Base-by-base conservation (phyloP, 2,329 filamentous ascomycete genomes). In the Cordyceps farinosa region DNA sequence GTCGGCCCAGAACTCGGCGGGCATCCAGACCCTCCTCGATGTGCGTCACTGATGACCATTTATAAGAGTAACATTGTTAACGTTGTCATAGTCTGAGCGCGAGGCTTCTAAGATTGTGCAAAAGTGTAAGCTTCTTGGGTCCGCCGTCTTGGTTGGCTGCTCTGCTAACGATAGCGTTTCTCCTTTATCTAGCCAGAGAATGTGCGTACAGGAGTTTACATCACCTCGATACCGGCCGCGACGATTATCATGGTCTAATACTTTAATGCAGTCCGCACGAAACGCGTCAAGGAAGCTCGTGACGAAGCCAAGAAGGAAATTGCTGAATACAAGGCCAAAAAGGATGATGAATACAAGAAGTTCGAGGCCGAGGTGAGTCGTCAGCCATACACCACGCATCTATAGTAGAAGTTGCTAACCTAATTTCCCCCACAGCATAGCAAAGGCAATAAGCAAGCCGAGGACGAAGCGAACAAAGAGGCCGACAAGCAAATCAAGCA, bases 21-120 rank as follows among this genome's bases (percentile, higher is more conserved):
- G 95, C 79, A 99, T 99, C 77, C 94, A 98, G 81, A 98, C 94
- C 75, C 88, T 99, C 74, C 92, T 99, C 80, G 95, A 98, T 81
- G 95, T 99, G 90, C 73, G 90, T 75, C 2, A 29, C 30, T 36
- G 3, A n/a, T n/a, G n/a, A 30, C 30, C 22, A 22, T 22, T 22
- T 22, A 22, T 22, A 40, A 11, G 30, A n/a, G 29, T 10, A 17
- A 29, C 38, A 10, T 66, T 69, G 53, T 66, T 47, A 34, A 8
- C 22, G n/a, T 36, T 3, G 7, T n/a, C 3, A 7, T 63, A 98
- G 94, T 93, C 95, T 72, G 95, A 99, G 86, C 90, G 92, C 79
- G 94, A 98, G 79, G 95, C 95, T 66, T 94, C 97, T 80, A 97
- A 97, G 86, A 99, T 99, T 77, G 93, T 99, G 64, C 94, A 98